Evolutionary conservation across 140 eudicot genomes (phyloP), one percentile per base, ranked within the genome.

Genomic region (Erigeron philadelphicus): DNA sequence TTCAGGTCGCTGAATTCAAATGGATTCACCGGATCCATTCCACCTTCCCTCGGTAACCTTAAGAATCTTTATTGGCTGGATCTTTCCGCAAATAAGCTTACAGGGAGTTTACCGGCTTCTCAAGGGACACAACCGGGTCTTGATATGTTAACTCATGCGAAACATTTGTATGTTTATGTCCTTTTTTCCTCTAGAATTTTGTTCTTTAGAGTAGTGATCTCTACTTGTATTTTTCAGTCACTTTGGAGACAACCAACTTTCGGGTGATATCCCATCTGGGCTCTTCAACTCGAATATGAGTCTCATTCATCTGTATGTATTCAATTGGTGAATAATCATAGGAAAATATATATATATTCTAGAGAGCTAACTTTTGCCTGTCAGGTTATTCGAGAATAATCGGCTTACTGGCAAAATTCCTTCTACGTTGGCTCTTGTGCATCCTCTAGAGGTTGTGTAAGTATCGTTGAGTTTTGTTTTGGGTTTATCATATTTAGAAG

Each of bases 1-100:
- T 73, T 79, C 16, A 92, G 98, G 80, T 86, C 98, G 44, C 78
- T 92, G 45, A 92, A 92, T 70, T 72, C 85, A 8, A 92, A 92
- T 68, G 62, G 78, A 75, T 92, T 92, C 75, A 77, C 77, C 19
- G 95, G 98, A 50, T 0, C 49, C 17, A 88, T 92, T 75, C 98
- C 98, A 16, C 67, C 87, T 52, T 84, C 95, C 42, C 77, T 90
- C 64, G 97, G 96, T 13, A 82, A 82, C 52, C 76, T 90, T 18
- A 10, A 72, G 31, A 80, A 67, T 21, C 83, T 87, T 44, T 84
- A 87, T 63, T 90, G 97, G 97, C 69, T 90, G 61, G 97, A 90
- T 79, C 73, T 90, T 64, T 68, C 86, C 10, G 74, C 68, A 48
- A 90, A 90, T 79, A 38, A 72, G 76, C 87, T 90, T 66, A 81